A percentile compares a stretch with the other conserved stretches of the same genome.
Conservation (phyloP, 2,329 filamentous ascomycete genomes). For the Talaromyces sp. region DNA sequence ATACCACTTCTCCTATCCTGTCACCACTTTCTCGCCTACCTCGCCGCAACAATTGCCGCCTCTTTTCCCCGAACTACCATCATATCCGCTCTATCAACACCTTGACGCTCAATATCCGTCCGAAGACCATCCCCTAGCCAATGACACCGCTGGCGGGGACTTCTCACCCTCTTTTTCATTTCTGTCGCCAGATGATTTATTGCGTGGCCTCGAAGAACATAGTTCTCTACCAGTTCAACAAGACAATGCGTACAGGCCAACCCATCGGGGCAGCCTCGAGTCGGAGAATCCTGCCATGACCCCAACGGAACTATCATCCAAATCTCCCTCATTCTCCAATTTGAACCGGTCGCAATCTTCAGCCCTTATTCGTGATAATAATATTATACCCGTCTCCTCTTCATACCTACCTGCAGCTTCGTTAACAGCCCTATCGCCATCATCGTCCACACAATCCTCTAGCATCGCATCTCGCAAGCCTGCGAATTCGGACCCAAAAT, state of each 20-base stretch:
- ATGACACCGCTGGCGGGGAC: background rate
- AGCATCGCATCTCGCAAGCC: background rate
- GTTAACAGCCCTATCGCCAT: background rate
- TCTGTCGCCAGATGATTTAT: background rate
- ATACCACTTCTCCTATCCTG: background rate
- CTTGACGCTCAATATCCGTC: background rate
- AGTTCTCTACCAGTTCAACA: background rate
- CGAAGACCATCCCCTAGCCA: background rate
- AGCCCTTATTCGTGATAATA: background rate
- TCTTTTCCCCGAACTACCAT: background rate
- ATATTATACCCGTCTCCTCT: background rate
- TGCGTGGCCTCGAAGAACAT: background rate
- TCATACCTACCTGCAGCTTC: background rate
- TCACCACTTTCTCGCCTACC: background rate
- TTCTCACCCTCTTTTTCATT: background rate
- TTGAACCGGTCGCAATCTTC: background rate
- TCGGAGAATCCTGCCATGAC: background rate
- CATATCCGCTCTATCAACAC: background rate
- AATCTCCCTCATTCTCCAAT: background rate
- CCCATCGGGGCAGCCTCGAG: background rate
- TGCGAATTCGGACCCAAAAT: background rate
- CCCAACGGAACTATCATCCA: background rate
- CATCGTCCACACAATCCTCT: background rate
- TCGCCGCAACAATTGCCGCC: background rate
- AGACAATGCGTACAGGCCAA: background rate